Conservation (phyloP, 2,329 filamentous ascomycete species). For the Sordariomycetes sp. region DNA sequence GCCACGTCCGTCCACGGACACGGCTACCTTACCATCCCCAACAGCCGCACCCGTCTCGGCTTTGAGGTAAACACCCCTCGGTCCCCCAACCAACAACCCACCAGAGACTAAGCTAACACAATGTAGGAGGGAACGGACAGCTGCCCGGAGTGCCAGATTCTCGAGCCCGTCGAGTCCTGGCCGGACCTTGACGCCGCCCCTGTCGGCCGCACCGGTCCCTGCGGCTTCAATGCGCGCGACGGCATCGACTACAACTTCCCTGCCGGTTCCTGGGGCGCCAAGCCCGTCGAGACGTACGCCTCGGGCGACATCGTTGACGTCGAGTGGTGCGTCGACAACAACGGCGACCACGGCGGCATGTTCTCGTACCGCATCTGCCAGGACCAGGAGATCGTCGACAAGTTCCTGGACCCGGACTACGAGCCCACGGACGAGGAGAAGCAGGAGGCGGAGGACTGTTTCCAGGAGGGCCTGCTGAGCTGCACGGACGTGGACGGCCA, state of each 20-base stretch:
- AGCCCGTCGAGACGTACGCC: slow-evolving; percentile 29
- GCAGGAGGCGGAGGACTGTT: slow-evolving; percentile 41
- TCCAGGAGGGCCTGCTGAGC: slow-evolving; percentile 31
- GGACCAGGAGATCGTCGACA: slow-evolving; percentile 37
- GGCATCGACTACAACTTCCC: slow-evolving; percentile 42
- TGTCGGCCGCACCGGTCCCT: slow-evolving; percentile 37
- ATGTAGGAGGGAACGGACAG: slow-evolving; percentile 31
- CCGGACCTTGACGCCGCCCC: slow-evolving; percentile 32
- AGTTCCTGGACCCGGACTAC: slow-evolving; percentile 34
- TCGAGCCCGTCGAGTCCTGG: slow-evolving; percentile 40
- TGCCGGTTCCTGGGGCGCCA: slow-evolving; percentile 28
- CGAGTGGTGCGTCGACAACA: slow-evolving; percentile 44
- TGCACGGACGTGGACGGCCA: slow-evolving; percentile 41
- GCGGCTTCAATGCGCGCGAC: slow-evolving; percentile 42
- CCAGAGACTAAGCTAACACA: not conserved
- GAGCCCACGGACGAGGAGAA: slow-evolving; percentile 39
- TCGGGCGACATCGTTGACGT: slow-evolving; percentile 35
- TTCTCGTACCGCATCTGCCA: slow-evolving; percentile 43
- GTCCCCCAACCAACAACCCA: not conserved
- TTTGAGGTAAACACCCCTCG: slow-evolving; percentile 21
- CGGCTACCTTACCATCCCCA: slow-evolving; percentile 31
- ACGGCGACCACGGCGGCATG: slow-evolving; percentile 47
- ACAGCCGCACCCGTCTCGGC: slow-evolving; percentile 31
- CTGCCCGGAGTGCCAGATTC: slow-evolving; percentile 43
- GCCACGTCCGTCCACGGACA: slow-evolving; percentile 21